Base-by-base conservation (phyloP, 495 filamentous ascomycete genomes). In the Aspergillus kassunensis region DNA sequence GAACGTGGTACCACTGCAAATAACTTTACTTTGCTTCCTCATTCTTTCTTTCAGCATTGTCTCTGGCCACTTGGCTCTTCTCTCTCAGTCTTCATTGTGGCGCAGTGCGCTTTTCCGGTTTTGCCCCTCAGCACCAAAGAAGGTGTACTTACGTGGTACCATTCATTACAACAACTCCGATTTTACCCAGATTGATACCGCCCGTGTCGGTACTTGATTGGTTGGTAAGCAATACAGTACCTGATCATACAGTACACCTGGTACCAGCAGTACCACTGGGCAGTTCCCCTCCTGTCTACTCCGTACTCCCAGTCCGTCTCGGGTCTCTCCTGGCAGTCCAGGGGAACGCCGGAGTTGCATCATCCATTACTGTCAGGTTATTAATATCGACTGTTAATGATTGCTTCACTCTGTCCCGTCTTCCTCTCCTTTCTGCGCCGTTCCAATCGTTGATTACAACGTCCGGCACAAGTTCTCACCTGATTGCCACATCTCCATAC, bases 401-500 rank as follows among this genome's bases (percentile, higher is more conserved):
- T 18, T 23, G 27, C 29, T 25, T 54, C 44, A 33, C 34, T 25
- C 36, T 19, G 12, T 27, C 20, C 36, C 42, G 15, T 25, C 44
- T 44, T 52, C 33, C 34, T 47, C 20, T 20, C 18, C 24, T 3
- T 31, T 39, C 44, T 20, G 44, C 11, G 30, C 20, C 44, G 11
- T 47, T 35, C 43, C 30, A 40, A 23, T 40, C 37, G 29, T 19
- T 30, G 29, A 11, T 37, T 49, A 27, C 45, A 35, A 35, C 19
- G 36, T 15, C 31, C 10, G 9, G 13, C 31, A 21, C 10, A n/a
- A n/a, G n/a, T n/a, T n/a, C n/a, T n/a, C 43, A 48, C 37, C 44
- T 49, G 45, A 49, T 49, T 39, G 45, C 45, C 45, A 49, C 45
- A 36, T 49, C 45, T 29, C 45, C 45, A 25, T 49, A n/a, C n/a